Conservation (phyloP, 805 yeast species). For the Pichia phayaonensis region DNA sequence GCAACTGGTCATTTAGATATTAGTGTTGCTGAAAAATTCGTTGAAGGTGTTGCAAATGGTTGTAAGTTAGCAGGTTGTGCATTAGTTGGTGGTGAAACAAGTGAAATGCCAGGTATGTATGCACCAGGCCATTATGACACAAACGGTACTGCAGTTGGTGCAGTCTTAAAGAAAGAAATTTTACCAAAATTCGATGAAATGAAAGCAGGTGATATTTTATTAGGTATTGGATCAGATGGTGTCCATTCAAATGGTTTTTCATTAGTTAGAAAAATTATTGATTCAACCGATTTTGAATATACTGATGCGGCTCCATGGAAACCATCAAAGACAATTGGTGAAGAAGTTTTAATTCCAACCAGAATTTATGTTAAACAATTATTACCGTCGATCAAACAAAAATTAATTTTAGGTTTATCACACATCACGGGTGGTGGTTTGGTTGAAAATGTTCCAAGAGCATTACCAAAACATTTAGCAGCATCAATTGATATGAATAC, state of each 20-base stretch:
- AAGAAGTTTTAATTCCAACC: slow-evolving; percentile 83
- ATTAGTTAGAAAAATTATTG: slow-evolving; percentile 85
- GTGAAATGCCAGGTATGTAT: slow-evolving; percentile 99
- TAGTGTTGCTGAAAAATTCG: slow-evolving; percentile 77
- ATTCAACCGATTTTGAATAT: slow-evolving; percentile 64
- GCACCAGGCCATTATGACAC: slow-evolving; percentile 94
- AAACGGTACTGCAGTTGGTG: slow-evolving; percentile 98
- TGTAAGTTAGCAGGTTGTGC: slow-evolving; percentile 96
- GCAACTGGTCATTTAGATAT: slow-evolving; percentile 92
- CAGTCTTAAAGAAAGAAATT: slow-evolving; percentile 67
- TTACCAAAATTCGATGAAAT: slow-evolving; percentile 65
- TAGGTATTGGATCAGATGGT: slow-evolving; percentile 89
- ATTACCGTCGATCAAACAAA: slow-evolving; percentile 62
- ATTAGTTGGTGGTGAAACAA: slow-evolving; percentile 96
- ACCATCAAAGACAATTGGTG: slow-evolving; percentile 63
- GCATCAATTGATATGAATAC: slow-evolving; percentile 72
- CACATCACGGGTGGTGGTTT: slow-evolving; percentile 99
- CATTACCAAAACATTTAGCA: slow-evolving; percentile 70
- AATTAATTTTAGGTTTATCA: slow-evolving; percentile 76
- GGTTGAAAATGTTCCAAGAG: slow-evolving; percentile 93
- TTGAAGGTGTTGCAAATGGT: slow-evolving; percentile 93
- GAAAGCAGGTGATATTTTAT: slow-evolving; percentile 70
- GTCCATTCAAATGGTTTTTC: slow-evolving; percentile 96
- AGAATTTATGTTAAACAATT: slow-evolving; percentile 90
- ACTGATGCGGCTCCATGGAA: slow-evolving; percentile 83